Base-by-base conservation (phyloP, 768 basidiomycete genomes). In the Agrocybe chaxingu region DNA sequence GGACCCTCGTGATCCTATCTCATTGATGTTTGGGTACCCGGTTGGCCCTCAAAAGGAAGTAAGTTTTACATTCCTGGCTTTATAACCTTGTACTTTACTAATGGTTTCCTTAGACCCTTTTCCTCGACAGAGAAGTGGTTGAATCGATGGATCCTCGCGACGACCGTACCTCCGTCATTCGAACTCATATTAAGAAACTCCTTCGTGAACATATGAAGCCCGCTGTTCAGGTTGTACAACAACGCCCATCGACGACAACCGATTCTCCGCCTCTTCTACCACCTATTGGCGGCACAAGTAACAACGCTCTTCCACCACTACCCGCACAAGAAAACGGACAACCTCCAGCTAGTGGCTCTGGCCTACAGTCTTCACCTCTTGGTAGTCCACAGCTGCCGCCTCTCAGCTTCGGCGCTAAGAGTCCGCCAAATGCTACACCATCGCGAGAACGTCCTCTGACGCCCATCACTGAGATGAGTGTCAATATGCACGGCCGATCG, bases 1-100 rank as follows among this genome's bases (percentile, higher is more conserved):
- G 92, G 90, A 98, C 60, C 90, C 90, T 46, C 79, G 87, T 10
- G 85, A 96, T 64, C 79, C 84, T 0, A 63, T 66, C 7, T 92
- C 90, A 8, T 77, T 96, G 67, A 94, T 98, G 85, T 98, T 95
- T 66, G 92, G 85, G 0, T 97, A 98, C 65, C 95, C 96, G 6
- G 84, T 91, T 42, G 94, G 92, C 1, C 81, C 87, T 3, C 71
- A 81, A 51, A 87, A 84, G 67, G 88, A 93, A 63, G 94, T 96
- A 63, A 57, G 89, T 73, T 12, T 34, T 45, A 16, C 40, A 19
- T 11, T 31, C 10, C 42, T 24, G 52, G 24, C 35, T 7, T 37
- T 16, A 33, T 9, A 16, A n/a, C 36, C 35, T 37, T 32, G 45
- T 35, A 29, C 40, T 48, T 54, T 18, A 18, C 36, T 54, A 60